phyloP scores from a whole-genome alignment of 352 stramenopile species.

The Phytophthora foliorum region DNA sequence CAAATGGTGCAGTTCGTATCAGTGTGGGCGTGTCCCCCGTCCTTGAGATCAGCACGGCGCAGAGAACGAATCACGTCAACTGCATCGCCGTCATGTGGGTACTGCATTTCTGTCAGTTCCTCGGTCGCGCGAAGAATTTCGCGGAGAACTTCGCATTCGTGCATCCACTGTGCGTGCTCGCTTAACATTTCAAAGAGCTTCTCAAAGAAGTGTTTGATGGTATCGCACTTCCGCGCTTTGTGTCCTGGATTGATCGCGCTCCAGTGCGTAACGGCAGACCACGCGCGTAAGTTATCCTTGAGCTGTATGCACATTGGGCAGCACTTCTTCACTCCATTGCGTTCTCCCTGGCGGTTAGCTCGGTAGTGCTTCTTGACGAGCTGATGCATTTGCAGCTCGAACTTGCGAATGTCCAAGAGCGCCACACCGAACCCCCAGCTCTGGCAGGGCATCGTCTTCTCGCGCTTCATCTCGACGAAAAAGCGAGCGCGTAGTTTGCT shows the following conservation, averaged over 20 bases:
- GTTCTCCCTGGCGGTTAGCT: slow-evolving; percentile 27
- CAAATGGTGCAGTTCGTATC: slow-evolving; percentile 68
- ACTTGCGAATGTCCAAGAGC: slow-evolving; percentile 51
- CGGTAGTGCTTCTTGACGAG: slow-evolving; percentile 49
- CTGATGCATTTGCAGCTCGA: slow-evolving; percentile 48
- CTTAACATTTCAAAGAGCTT: slow-evolving; percentile 56
- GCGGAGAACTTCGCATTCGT: slow-evolving; percentile 57
- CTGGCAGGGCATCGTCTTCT: slow-evolving; percentile 28
- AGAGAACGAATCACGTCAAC: slow-evolving; percentile 57
- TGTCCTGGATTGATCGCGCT: slow-evolving; percentile 56
- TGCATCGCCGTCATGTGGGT: slow-evolving; percentile 54
- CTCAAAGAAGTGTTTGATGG: slow-evolving; percentile 56
- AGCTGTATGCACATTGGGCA: slow-evolving; percentile 62
- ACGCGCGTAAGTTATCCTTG: slow-evolving; percentile 46
- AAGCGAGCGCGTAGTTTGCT: slow-evolving; percentile 56
- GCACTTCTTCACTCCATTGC: slow-evolving; percentile 34
- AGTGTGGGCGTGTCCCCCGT: background rate
- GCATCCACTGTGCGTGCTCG: slow-evolving; percentile 50
- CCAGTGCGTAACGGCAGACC: slow-evolving; percentile 49
- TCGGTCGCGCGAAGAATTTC: slow-evolving; percentile 62
- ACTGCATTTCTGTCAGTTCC: slow-evolving; percentile 59
- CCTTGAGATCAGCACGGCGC: slow-evolving; percentile 36
- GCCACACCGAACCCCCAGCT: slow-evolving; percentile 51
- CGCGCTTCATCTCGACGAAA: slow-evolving; percentile 60
- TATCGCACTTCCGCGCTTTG: slow-evolving; percentile 59